phyloP scores from a whole-genome alignment of 2,329 filamentous ascomycete species.

The Aspergillus calidoustus region DNA sequence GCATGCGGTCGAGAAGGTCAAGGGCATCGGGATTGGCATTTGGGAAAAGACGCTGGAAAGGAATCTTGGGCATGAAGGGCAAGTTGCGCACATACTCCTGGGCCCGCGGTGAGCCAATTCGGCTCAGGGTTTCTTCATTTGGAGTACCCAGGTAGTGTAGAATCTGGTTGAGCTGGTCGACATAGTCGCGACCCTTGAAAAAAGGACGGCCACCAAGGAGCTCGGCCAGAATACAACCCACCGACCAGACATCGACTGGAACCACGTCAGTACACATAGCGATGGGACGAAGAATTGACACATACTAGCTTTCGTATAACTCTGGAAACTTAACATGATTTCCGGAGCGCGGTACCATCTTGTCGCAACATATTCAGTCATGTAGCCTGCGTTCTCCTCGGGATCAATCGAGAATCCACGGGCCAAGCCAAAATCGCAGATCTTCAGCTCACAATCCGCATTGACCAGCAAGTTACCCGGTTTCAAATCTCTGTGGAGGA shows the following conservation, averaged over 20 bases:
- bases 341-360: constrained; percentile 98
- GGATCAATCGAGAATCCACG: constrained; percentile 96
- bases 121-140: constrained; percentile 88
- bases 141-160: constrained; percentile 96
- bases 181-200: constrained; percentile 99
- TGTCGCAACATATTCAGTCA: constrained; percentile 99
- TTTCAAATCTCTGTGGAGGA: constrained; percentile 95
- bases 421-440: constrained; percentile 96
- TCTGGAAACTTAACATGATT: constrained; percentile 99
- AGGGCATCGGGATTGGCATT: constrained; percentile 95
- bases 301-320: constrained; percentile 99
- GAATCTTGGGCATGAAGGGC: constrained; percentile 90
- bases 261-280: constrained; percentile 16
- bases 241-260: constrained; percentile 97
- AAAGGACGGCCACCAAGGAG: constrained; percentile 94
- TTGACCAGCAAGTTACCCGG: constrained; percentile 97
- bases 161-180: constrained; percentile 99
- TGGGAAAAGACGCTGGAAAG: constrained; percentile 86
- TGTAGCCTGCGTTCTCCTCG: constrained; percentile 97
- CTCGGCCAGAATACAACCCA: constrained; percentile 96
- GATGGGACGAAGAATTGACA: constrained; percentile 39
- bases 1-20: constrained; percentile 94
- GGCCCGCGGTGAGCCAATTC: constrained; percentile 92
- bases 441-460: constrained; percentile 98
- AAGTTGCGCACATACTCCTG: constrained; percentile 99